phyloP scores from a whole-genome alignment of 2,329 filamentous ascomycete genomes.

The Cladorrhinum sp. region DNA sequence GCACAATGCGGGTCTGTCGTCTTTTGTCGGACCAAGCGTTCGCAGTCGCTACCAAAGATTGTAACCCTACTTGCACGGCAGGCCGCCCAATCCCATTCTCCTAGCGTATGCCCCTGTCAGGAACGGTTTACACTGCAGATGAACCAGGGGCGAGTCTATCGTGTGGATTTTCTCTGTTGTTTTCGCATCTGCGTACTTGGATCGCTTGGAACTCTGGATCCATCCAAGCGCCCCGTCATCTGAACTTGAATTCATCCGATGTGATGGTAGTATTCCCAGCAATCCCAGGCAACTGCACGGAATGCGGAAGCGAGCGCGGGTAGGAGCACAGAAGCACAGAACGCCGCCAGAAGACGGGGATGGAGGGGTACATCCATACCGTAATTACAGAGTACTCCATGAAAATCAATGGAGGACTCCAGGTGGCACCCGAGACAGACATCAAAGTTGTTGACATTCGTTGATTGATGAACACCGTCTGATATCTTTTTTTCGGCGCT shows the following conservation, averaged over 20 bases:
- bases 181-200: not conserved
- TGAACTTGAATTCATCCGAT: constrained; percentile 13
- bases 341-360: not conserved
- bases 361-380: not conserved
- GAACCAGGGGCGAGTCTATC: not conserved
- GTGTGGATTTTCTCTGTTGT: not conserved
- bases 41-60: constrained; percentile 21
- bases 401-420: not conserved
- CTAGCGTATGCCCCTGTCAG: not conserved
- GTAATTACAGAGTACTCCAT: not conserved
- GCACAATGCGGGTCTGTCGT: constrained; percentile 13
- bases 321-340: constrained; percentile 3
- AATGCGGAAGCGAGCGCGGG: constrained; percentile 11
- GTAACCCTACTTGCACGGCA: constrained; percentile 10
- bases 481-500: not conserved
- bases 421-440: not conserved
- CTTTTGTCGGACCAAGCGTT: constrained; percentile 11
- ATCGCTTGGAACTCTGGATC: not conserved
- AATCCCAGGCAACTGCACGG: constrained; percentile 3
- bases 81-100: not conserved
- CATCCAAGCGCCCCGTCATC: constrained; percentile 10
- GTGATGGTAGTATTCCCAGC: not conserved
- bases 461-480: not conserved
- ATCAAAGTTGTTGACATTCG: too few species aligned
- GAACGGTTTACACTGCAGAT: not conserved